phyloP scores from a whole-genome alignment of 1,284 basidiomycete species.

The Tilletia indica region DNA sequence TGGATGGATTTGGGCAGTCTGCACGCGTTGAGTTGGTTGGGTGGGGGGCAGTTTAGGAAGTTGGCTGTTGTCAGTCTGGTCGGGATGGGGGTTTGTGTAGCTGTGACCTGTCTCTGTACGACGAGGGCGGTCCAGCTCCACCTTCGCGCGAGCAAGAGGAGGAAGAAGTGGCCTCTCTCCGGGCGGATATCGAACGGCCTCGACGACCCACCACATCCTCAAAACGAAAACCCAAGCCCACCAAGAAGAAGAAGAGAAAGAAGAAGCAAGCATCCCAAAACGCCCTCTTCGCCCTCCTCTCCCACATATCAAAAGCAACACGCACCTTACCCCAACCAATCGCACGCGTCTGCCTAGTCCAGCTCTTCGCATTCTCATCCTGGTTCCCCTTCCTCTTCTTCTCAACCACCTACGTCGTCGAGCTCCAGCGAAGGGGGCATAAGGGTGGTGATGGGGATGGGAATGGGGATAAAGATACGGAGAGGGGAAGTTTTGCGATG shows the following conservation, averaged over 20 bases:
- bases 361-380: slow-evolving; percentile 86
- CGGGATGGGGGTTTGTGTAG: slow-evolving; percentile 76
- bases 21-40: slow-evolving; percentile 72
- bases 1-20: slow-evolving; percentile 65
- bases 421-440: slow-evolving; percentile 69
- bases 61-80: slow-evolving; percentile 83
- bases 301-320: slow-evolving; percentile 36
- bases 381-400: slow-evolving; percentile 59
- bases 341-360: slow-evolving; percentile 68
- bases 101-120: slow-evolving; percentile 79
- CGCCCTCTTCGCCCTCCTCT: background rate
- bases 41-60: slow-evolving; percentile 91
- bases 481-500: slow-evolving; percentile 49
- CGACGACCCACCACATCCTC: background rate
- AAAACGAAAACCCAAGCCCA: background rate
- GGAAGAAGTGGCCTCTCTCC: background rate
- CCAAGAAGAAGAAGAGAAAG: background rate
- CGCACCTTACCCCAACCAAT: slow-evolving; percentile 46
- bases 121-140: slow-evolving; percentile 49
- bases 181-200: background rate
- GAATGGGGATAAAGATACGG: slow-evolving; percentile 37
- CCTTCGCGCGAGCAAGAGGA: no score
- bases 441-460: slow-evolving; percentile 6
- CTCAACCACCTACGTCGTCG: slow-evolving; percentile 84
- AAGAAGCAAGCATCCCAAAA: background rate